Evolutionary conservation across 73 alveolate genomes (phyloP).

Genomic region (Tetrahymena thermophila): DNA sequence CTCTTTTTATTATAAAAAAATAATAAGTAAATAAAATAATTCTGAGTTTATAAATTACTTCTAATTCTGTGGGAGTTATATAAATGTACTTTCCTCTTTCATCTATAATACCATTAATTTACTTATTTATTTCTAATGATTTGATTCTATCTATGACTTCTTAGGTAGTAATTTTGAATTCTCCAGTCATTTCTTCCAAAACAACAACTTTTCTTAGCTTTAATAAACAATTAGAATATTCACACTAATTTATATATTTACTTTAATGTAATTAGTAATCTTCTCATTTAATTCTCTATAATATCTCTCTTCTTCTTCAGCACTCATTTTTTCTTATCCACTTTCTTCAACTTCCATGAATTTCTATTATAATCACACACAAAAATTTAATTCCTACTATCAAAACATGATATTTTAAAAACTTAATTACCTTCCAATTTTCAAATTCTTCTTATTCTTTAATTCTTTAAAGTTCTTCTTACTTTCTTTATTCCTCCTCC

Average conservation of each 20-base stretch:
- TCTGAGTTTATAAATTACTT: not conserved
- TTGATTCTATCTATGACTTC: conserved; percentile 61
- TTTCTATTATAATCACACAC: not conserved
- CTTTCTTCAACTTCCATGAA: conserved; percentile 56
- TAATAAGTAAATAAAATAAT: not conserved
- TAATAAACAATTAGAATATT: not conserved
- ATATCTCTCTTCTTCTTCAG: conserved; percentile 53
- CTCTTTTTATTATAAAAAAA: not conserved
- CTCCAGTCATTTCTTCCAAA: conserved; percentile 64
- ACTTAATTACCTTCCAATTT: conserved; percentile 52
- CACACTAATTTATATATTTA: not conserved
- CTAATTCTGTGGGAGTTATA: conserved; percentile 51
- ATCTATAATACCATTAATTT: conserved; percentile 61
- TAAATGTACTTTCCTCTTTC: conserved; percentile 80
- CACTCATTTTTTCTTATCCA: conserved; percentile 37
- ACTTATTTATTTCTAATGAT: conserved; percentile 42
- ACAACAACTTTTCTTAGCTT: conserved; percentile 62
- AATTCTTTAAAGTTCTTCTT: conserved; percentile 55
- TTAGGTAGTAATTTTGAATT: conserved; percentile 43
- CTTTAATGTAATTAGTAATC: conserved; percentile 43
- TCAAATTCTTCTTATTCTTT: conserved; percentile 64
- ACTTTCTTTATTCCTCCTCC: conserved; percentile 43
- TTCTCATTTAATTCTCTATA: conserved; percentile 32
- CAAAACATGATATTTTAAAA: not conserved
- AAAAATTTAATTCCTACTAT: not conserved